A percentile compares a stretch with the other conserved stretches of the same genome.
phyloP scores from a whole-genome alignment of 768 basidiomycete species.

The Amylocystis lapponica region DNA sequence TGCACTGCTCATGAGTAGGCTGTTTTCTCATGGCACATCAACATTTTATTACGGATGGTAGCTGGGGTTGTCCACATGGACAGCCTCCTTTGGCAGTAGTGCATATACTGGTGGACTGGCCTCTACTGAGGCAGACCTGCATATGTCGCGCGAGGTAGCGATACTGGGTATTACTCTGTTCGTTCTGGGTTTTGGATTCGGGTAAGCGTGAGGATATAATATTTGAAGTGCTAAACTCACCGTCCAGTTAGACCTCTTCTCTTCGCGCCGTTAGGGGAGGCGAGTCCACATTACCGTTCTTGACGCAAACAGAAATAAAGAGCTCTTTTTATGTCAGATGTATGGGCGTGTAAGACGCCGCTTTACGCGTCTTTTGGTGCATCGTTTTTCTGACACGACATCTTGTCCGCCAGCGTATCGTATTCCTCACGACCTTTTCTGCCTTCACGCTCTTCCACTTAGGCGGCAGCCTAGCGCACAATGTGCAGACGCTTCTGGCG shows the following conservation, averaged over 20 bases:
- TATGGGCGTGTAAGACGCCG: conserved; percentile 40
- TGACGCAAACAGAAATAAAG: too few species aligned
- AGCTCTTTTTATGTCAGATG: conserved; percentile 10
- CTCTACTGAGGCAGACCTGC: conserved; percentile 39
- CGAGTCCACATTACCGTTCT: conserved; percentile 15
- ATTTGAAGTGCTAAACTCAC: background rate
- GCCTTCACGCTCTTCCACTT: conserved; percentile 50
- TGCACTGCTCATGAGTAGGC: background rate
- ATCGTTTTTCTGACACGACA: background rate
- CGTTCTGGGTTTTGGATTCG: conserved; percentile 57
- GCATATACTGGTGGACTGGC: conserved; percentile 48
- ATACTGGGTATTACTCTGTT: conserved; percentile 58
- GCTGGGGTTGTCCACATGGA: conserved; percentile 45
- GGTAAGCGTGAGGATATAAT: conserved; percentile 29
- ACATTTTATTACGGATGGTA: conserved; percentile 4
- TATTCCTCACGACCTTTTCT: conserved; percentile 49
- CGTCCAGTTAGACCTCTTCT: conserved; percentile 35
- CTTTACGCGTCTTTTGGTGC: background rate
- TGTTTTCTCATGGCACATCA: conserved; percentile 1
- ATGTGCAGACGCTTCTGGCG: conserved; percentile 41
- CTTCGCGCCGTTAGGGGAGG: conserved; percentile 58
- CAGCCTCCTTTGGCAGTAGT: conserved; percentile 55
- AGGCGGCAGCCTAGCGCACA: conserved; percentile 45
- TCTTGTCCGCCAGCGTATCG: conserved; percentile 34
- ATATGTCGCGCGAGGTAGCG: conserved; percentile 45